Conservation (phyloP, 164 flowering plant species). For the Macadamia tetraphylla region DNA sequence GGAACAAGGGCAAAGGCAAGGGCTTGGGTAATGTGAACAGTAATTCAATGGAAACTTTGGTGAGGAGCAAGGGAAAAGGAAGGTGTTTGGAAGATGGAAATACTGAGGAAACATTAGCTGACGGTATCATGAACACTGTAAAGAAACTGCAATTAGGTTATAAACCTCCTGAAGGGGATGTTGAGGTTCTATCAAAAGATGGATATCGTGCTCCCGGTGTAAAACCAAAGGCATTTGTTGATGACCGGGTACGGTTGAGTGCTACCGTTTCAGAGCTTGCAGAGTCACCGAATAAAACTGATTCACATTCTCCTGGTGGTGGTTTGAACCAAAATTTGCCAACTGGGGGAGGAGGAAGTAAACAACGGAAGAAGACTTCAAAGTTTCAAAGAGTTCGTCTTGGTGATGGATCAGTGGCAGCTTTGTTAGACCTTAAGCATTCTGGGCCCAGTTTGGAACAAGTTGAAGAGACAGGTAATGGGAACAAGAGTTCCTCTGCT, state of each 20-base stretch:
- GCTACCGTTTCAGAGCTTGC: conserved; percentile 5
- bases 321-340: conserved; percentile 26
- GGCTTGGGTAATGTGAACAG: conserved; percentile 14
- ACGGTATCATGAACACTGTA: conserved; percentile 47
- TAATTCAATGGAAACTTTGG: conserved; percentile 14
- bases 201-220: conserved; percentile 62
- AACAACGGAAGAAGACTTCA: conserved; percentile 62
- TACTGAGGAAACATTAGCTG: conserved; percentile 33
- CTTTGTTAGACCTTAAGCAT: conserved; percentile 23
- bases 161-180: conserved; percentile 50
- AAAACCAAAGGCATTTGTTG: conserved; percentile 32
- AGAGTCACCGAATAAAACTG: conserved; percentile 10
- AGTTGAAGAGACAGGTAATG: conserved; percentile 19
- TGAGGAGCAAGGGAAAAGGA: too few species aligned
- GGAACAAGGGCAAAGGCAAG: conserved; percentile 56
- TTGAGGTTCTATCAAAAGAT: conserved; percentile 64
- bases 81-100: not conserved
- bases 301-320: conserved; percentile 18
- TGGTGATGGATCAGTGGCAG: conserved; percentile 62
- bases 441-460: conserved; percentile 33
- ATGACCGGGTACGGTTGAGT: conserved; percentile 19
- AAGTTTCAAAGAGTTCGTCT: conserved; percentile 69
- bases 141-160: conserved; percentile 49
- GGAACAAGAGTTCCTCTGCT: conserved; percentile 6
- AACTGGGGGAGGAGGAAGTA: conserved; percentile 31